Conservation (phyloP, 2,329 filamentous ascomycete genomes). For the Cryphonectria parasitica region DNA sequence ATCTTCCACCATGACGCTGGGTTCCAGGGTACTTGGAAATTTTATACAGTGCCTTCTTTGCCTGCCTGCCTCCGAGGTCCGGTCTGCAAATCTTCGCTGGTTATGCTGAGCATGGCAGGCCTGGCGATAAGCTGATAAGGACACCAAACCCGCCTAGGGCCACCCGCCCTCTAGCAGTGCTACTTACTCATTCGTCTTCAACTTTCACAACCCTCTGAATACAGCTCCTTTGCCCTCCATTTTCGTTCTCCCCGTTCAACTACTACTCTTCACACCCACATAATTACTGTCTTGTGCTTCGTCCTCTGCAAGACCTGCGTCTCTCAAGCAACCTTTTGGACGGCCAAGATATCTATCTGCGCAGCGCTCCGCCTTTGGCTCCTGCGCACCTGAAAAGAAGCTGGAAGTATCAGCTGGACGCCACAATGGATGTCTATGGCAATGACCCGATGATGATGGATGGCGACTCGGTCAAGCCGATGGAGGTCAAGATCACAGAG, state of each 20-base stretch:
- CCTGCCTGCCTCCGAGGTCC: slow-evolving; percentile 1
- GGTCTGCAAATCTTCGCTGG: neutral
- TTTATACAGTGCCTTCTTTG: slow-evolving; percentile 1
- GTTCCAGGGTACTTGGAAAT: slow-evolving; percentile 17
- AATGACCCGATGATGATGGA: slow-evolving; percentile 66
- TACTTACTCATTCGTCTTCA: neutral
- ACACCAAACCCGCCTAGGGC: slow-evolving; percentile 5
- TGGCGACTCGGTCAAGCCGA: slow-evolving; percentile 45
- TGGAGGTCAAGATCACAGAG: slow-evolving; percentile 60
- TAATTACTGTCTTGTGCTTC: neutral
- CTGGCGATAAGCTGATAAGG: slow-evolving; percentile 25
- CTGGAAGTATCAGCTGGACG: slow-evolving; percentile 7
- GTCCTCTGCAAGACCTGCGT: neutral
- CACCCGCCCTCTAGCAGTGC: neutral
- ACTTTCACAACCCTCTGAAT: neutral
- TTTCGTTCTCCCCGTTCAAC: neutral
- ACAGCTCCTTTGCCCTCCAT: neutral
- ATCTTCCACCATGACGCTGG: slow-evolving; percentile 31
- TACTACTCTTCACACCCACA: neutral
- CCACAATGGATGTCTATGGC: slow-evolving; percentile 54
- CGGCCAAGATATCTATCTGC: neutral
- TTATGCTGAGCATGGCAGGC: neutral
- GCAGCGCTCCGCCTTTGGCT: neutral
- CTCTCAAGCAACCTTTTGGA: neutral
- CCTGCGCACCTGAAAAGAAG: neutral